phyloP scores from a whole-genome alignment of 768 basidiomycete genomes.

The Mycena galopus region DNA sequence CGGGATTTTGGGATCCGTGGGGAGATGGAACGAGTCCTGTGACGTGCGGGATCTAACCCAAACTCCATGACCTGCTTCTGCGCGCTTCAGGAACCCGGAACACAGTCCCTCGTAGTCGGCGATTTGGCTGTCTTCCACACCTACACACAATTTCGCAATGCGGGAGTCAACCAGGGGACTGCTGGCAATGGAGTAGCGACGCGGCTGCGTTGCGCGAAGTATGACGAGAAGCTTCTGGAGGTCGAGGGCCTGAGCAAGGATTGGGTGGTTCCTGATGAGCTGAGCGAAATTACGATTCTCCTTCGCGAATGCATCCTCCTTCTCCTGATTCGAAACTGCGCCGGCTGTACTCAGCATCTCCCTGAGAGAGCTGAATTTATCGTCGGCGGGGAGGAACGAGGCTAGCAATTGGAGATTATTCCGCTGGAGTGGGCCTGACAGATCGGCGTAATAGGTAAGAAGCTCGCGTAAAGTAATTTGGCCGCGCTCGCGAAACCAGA shows the following conservation, averaged over 20 bases:
- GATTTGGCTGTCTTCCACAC: constrained; percentile 23
- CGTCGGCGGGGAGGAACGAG: constrained; percentile 26
- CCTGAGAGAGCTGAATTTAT: constrained; percentile 1
- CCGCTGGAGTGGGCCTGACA: constrained; percentile 27
- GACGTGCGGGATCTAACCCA: constrained; percentile 22
- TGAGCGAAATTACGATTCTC: constrained; percentile 26
- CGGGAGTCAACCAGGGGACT: constrained; percentile 26
- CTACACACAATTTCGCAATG: constrained; percentile 25
- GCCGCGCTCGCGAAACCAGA: constrained; percentile 11
- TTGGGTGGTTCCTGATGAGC: constrained; percentile 20
- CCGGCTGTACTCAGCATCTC: constrained; percentile 11
- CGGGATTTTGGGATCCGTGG: constrained; percentile 24
- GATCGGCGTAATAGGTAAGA: constrained; percentile 25
- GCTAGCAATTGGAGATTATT: constrained; percentile 1
- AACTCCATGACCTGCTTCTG: constrained; percentile 10
- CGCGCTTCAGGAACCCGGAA: constrained; percentile 27
- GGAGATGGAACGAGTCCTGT: constrained; percentile 30
- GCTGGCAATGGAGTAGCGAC: constrained; percentile 30
- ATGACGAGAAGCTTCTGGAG: constrained; percentile 24
- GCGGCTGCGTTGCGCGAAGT: constrained; percentile 28
- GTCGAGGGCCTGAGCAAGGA: constrained; percentile 16
- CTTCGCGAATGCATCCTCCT: not conserved
- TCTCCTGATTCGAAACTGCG: not conserved
- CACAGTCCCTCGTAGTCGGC: constrained; percentile 28
- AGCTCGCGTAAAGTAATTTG: constrained; percentile 26